phyloP scores from a whole-genome alignment of 2,329 filamentous ascomycete species.

The Colletotrichum lindemuthianum region DNA sequence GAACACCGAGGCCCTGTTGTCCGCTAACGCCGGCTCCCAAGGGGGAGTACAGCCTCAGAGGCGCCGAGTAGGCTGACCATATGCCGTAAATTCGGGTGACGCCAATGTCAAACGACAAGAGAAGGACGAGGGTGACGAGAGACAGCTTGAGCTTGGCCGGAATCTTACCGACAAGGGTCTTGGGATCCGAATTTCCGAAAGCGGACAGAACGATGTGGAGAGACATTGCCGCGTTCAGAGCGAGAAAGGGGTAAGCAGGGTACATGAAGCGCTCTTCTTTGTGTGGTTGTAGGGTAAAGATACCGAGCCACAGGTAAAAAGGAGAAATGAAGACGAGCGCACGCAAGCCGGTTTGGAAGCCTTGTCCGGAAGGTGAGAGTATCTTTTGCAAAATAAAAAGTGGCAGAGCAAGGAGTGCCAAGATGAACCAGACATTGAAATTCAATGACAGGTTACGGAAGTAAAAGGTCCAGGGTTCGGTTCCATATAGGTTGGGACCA shows the following conservation, averaged over 20 bases:
- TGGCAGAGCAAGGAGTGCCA: slow-evolving; percentile 80
- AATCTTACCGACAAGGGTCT: slow-evolving; percentile 74
- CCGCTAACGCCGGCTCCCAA: slow-evolving; percentile 64
- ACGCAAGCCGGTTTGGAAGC: slow-evolving; percentile 76
- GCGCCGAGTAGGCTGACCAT: slow-evolving; percentile 84
- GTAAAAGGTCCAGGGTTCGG: slow-evolving; percentile 97
- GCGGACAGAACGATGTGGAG: slow-evolving; percentile 83
- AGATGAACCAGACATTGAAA: slow-evolving; percentile 93
- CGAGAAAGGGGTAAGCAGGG: slow-evolving; percentile 89
- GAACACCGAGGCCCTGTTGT: slow-evolving; percentile 59
- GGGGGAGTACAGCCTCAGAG: slow-evolving; percentile 75
- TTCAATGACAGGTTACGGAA: slow-evolving; percentile 90
- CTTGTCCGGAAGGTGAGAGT: slow-evolving; percentile 67
- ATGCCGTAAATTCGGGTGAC: slow-evolving; percentile 79
- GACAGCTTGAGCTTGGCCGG: slow-evolving; percentile 79
- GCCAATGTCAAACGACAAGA: slow-evolving; percentile 73
- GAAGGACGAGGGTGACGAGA: slow-evolving; percentile 67
- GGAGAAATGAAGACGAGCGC: slow-evolving; percentile 82
- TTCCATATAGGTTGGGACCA: slow-evolving; percentile 93
- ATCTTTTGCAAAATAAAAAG: slow-evolving; percentile 79
- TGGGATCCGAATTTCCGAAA: slow-evolving; percentile 76
- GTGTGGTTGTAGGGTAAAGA: slow-evolving; percentile 93
- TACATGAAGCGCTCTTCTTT: slow-evolving; percentile 99
- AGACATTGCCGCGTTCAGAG: slow-evolving; percentile 86
- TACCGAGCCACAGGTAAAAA: slow-evolving; percentile 93